These are phyloP conservation scores for Rhodotorula paludigena DNA, from an alignment of 768 basidiomycete species.

Conservation along the genomic window DNA sequence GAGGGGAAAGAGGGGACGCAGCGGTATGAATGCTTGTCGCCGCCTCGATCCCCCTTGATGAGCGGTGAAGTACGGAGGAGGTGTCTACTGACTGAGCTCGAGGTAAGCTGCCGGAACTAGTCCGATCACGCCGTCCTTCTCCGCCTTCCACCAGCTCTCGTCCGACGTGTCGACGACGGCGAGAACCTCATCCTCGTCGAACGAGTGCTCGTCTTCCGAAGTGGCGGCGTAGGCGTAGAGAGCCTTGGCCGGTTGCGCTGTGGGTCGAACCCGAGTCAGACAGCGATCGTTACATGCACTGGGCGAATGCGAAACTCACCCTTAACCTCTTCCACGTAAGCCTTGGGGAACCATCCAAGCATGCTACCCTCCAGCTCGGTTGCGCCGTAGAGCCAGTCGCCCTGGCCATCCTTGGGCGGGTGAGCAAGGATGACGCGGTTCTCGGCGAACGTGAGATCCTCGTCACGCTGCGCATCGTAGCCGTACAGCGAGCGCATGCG, in stretches of 20 bases:
- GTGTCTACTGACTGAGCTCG: conserved; percentile 81
- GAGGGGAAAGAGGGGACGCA: conserved; percentile 44
- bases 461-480: conserved; percentile 77
- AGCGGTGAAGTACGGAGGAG: background rate
- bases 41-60: conserved; percentile 46
- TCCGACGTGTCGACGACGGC: conserved; percentile 77
- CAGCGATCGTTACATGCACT: background rate
- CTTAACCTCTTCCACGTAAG: conserved; percentile 71
- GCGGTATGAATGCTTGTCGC: conserved; percentile 63
- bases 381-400: conserved; percentile 79
- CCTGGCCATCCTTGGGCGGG: conserved; percentile 70
- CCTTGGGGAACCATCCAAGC: conserved; percentile 82
- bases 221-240: conserved; percentile 68
- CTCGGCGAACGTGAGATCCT: conserved; percentile 80
- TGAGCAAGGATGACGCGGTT: conserved; percentile 73
- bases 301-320: conserved; percentile 53
- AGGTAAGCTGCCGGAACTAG: conserved; percentile 89
- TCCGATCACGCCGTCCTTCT: conserved; percentile 75
- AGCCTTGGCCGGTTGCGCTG: conserved; percentile 65
- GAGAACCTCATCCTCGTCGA: conserved; percentile 72
- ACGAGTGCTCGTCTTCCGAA: conserved; percentile 76
- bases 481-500: conserved; percentile 70
- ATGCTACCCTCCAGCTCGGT: conserved; percentile 50
- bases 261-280: background rate
- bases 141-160: conserved; percentile 93